Percentiles rank a stretch among this genome's conserved stretches.
Evolutionary conservation across 108 stramenopile genomes (phyloP).

Genomic region (Cyclotella cryptica): DNA sequence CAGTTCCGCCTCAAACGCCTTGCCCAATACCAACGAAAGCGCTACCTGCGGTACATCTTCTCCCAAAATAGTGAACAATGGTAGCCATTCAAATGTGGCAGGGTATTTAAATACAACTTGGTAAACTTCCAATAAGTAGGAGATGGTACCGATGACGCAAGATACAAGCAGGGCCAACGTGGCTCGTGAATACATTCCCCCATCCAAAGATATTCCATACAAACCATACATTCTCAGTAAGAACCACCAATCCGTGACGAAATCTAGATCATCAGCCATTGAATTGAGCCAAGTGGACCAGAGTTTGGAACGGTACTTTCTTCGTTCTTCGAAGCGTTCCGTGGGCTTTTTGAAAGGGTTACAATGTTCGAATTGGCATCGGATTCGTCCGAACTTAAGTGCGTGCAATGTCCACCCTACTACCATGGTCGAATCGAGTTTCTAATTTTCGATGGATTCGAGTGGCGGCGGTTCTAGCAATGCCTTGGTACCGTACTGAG

Average conservation of each 20-base stretch:
- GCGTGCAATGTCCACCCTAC: slow-evolving; percentile 27
- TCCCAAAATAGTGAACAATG: slow-evolving; percentile 29
- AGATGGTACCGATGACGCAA: slow-evolving; percentile 14
- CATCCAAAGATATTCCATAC: slow-evolving; percentile 12
- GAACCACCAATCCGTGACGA: slow-evolving; percentile 44
- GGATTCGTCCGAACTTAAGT: slow-evolving; percentile 15
- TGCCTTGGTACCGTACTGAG: too few relatives aligned
- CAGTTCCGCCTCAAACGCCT: slow-evolving; percentile 9
- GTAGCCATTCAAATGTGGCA: slow-evolving; percentile 19
- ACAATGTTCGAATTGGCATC: slow-evolving; percentile 30
- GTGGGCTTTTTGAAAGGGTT: slow-evolving; percentile 18
- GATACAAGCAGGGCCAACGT: slow-evolving; percentile 22
- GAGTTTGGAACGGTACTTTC: slow-evolving; percentile 26
- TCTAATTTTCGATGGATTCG: background rate
- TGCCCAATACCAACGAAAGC: slow-evolving; percentile 31
- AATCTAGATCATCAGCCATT: slow-evolving; percentile 27
- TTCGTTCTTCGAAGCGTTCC: slow-evolving; percentile 16
- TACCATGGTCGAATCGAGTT: slow-evolving; percentile 14
- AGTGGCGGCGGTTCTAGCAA: too few relatives aligned
- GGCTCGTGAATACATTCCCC: slow-evolving; percentile 17
- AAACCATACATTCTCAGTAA: slow-evolving; percentile 19
- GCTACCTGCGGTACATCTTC: slow-evolving; percentile 42
- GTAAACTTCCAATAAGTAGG: slow-evolving; percentile 24
- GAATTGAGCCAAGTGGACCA: slow-evolving; percentile 25
- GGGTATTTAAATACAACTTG: slow-evolving; percentile 34